Evolutionary conservation across 23 red algal species (phyloP).

Genomic region (Gracilaria vermiculophylla): DNA sequence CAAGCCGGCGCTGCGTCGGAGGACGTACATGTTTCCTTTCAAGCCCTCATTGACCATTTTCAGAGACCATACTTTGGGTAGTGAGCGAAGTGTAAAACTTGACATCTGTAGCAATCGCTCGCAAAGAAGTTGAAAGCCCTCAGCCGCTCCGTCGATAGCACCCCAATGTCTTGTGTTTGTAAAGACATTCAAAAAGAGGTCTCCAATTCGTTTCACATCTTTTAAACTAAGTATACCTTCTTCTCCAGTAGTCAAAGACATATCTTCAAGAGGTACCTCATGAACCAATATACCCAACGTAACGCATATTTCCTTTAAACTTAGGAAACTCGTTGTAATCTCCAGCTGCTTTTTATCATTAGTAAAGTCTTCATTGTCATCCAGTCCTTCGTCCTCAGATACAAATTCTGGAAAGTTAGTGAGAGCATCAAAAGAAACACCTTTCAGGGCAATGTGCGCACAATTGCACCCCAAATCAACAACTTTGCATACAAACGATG

Average conservation of each 20-base stretch:
- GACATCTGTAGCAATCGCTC: not conserved
- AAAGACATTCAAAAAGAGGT: conserved; percentile 25
- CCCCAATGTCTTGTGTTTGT: conserved; percentile 56
- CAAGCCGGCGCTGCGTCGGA: conserved; percentile 56
- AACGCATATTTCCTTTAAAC: conserved; percentile 53
- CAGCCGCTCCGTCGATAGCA: conserved; percentile 47
- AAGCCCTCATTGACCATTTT: conserved; percentile 5
- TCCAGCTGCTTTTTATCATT: conserved; percentile 43
- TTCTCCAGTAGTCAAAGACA: not conserved
- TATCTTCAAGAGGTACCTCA: not conserved
- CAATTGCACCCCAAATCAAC: conserved; percentile 12
- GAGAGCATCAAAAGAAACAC: conserved; percentile 13
- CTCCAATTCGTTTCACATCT: conserved; percentile 7
- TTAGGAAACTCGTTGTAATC: conserved; percentile 44
- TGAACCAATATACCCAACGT: conserved; percentile 32
- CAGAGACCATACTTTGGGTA: conserved; percentile 19
- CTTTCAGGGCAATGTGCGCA: conserved; percentile 9
- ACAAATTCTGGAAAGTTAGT: not conserved
- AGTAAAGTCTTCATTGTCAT: conserved; percentile 20
- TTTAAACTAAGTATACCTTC: not conserved
- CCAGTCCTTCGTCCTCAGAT: not conserved
- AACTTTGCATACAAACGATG: not conserved
- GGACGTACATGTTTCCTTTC: conserved; percentile 44
- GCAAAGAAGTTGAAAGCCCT: conserved; percentile 59
- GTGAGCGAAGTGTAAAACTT: not conserved